Base-by-base conservation (phyloP, 768 basidiomycete species). In the Collybia nuda region DNA sequence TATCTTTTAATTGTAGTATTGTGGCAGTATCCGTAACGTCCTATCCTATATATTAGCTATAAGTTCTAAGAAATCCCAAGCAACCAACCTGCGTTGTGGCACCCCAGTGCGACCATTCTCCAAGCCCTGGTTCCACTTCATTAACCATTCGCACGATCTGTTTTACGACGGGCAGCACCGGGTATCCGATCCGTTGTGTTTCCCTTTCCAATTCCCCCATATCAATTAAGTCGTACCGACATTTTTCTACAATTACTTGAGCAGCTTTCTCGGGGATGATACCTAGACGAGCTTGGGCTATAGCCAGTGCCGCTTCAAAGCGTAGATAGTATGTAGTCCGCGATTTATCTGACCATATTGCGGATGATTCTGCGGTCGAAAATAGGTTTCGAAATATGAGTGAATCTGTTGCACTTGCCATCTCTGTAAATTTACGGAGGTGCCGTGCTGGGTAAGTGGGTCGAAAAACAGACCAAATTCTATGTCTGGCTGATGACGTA, bases 11-110 rank as follows among this genome's bases (percentile, higher is more conserved):
- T 55, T 76, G 76, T 6, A 76, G 64, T 38, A 75, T 56, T 0
- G 74, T 76, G 6, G 75, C 66, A 5, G 76, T 78, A 36, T 77
- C 76, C n/a, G 72, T 76, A 3, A 78, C 73, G 52, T 78, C 76
- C 77, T 77, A 40, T 38, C n/a, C 18, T 35, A 7, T 43, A 17
- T 18, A 29, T 43, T 24, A 56, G 49, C 43, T 28, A 50, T 45
- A 41, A 42, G 17, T 23, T 42, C 37, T 35, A 43, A 37, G 24
- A 17, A 49, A 48, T n/a, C 17, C 14, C 26, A 36, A 38, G 29
- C 18, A 14, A 17, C 57, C 45, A 40, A 74, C 77, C 67, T 78
- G 77, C 15, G 76, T 78, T 3, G 76, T 77, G 3, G 75, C 73
- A 24, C 76, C 77, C 61, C 74, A 78, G 55, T 78, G 77, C 15